Evolutionary conservation across 2,329 filamentous ascomycete genomes (phyloP).

Genomic region (Verticillium dahliae): DNA sequence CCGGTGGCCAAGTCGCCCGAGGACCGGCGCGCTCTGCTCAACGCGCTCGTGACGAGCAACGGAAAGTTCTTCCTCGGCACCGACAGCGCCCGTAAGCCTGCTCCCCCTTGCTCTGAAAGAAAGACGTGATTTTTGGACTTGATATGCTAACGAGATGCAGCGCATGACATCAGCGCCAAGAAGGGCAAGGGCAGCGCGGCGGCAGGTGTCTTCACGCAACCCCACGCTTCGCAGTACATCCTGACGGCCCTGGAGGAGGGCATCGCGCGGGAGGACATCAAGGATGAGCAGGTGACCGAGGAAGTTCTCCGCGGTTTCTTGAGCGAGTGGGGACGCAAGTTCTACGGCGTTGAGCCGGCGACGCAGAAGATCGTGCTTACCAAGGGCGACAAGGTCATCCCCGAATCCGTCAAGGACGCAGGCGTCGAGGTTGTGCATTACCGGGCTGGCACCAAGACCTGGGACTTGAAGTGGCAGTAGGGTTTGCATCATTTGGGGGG

Average conservation of each 20-base stretch:
- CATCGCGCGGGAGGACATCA: slow-evolving; percentile 42
- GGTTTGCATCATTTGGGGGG: background rate
- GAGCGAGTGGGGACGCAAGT: slow-evolving; percentile 42
- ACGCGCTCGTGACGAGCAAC: slow-evolving; percentile 51
- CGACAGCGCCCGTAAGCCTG: slow-evolving; percentile 56
- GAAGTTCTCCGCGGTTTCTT: slow-evolving; percentile 50
- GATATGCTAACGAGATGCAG: background rate
- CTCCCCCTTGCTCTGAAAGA: background rate
- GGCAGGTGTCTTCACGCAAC: slow-evolving; percentile 76
- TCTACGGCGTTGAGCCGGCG: slow-evolving; percentile 48
- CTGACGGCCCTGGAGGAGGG: slow-evolving; percentile 48
- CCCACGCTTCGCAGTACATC: slow-evolving; percentile 59
- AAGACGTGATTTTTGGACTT: background rate
- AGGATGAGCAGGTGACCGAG: slow-evolving; percentile 44
- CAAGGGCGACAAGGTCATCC: slow-evolving; percentile 47
- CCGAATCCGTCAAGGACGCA: slow-evolving; percentile 45
- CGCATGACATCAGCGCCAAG: slow-evolving; percentile 55
- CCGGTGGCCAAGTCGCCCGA: slow-evolving; percentile 64
- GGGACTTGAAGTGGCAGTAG: slow-evolving; percentile 41
- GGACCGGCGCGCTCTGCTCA: slow-evolving; percentile 66
- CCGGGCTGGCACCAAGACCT: slow-evolving; percentile 53
- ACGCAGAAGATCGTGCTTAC: slow-evolving; percentile 50
- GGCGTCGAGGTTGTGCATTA: slow-evolving; percentile 61
- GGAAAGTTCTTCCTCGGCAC: slow-evolving; percentile 66
- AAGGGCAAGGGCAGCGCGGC: slow-evolving; percentile 50